These are phyloP conservation scores for Thraustochytrium aureum DNA, from an alignment of 352 stramenopile genomes.

Conservation along the genomic window DNA sequence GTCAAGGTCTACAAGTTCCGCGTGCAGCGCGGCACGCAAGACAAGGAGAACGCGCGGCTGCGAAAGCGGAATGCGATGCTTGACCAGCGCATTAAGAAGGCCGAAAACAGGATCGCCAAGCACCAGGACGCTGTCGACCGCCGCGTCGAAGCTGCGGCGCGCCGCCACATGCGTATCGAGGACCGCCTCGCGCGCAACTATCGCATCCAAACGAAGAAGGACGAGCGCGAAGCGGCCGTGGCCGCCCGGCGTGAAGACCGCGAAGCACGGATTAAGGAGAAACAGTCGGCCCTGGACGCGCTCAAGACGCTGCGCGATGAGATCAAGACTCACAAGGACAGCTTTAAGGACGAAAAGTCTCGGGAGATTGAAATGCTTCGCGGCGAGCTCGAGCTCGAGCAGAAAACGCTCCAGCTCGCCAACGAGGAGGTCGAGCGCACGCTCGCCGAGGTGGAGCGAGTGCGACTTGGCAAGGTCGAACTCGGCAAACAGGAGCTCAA, in stretches of 20 bases:
- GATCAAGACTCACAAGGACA: conserved; percentile 30
- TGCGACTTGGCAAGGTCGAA: neutral
- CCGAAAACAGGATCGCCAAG: conserved; percentile 20
- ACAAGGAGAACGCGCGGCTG: conserved; percentile 42
- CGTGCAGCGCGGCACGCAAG: conserved; percentile 3
- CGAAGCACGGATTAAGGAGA: conserved; percentile 38
- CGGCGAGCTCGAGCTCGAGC: conserved; percentile 3
- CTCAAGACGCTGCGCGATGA: conserved; percentile 34
- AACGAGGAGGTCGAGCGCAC: conserved; percentile 22
- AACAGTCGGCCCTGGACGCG: conserved; percentile 24
- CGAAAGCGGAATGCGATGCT: conserved; percentile 17
- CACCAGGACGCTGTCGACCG: conserved; percentile 50
- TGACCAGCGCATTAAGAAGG: conserved; percentile 25
- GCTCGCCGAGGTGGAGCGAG: neutral
- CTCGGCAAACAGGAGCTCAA: neutral
- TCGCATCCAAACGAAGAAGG: conserved; percentile 34
- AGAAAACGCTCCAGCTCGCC: conserved; percentile 14
- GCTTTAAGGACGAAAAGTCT: conserved; percentile 22
- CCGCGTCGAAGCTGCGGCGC: conserved; percentile 22
- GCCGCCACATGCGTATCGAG: conserved; percentile 53
- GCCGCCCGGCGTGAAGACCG: neutral
- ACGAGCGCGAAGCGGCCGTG: conserved; percentile 15
- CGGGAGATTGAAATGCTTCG: conserved; percentile 13
- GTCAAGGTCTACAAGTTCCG: conserved; percentile 32
- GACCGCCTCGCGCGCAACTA: conserved; percentile 46